Percentiles rank a stretch among this genome's conserved stretches.
Evolutionary conservation across 2,329 filamentous ascomycete species (phyloP).

Genomic region (Aaosphaeria pasadenensis): DNA sequence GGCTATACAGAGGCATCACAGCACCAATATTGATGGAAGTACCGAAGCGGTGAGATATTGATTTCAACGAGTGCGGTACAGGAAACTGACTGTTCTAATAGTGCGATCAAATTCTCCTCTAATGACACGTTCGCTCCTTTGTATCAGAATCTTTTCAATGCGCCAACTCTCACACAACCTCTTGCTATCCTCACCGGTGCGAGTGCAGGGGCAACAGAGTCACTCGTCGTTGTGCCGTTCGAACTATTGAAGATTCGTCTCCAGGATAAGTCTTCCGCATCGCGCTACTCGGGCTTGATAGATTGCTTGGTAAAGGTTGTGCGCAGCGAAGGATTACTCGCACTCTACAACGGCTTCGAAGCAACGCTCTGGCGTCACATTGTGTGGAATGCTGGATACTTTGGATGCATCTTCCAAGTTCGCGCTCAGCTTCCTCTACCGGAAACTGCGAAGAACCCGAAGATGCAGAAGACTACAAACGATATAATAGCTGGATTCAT

Average conservation of each 20-base stretch:
- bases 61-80: neutral
- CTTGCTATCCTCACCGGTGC: slow-evolving; percentile 26
- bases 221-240: slow-evolving; percentile 30
- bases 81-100: neutral
- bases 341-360: slow-evolving; percentile 30
- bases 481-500: slow-evolving; percentile 28
- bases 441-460: slow-evolving; percentile 8
- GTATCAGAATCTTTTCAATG: slow-evolving; percentile 21
- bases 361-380: slow-evolving; percentile 30
- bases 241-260: slow-evolving; percentile 28
- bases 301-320: slow-evolving; percentile 27
- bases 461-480: slow-evolving; percentile 23
- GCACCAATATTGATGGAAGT: slow-evolving; percentile 32
- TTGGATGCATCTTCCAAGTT: slow-evolving; percentile 31
- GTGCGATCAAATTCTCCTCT: slow-evolving; percentile 29
- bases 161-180: slow-evolving; percentile 18
- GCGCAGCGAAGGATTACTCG: slow-evolving; percentile 20
- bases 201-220: slow-evolving; percentile 26
- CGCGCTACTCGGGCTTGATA: slow-evolving; percentile 21
- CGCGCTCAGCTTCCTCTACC: slow-evolving; percentile 19
- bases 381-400: slow-evolving; percentile 32
- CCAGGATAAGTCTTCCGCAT: slow-evolving; percentile 25
- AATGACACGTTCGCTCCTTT: slow-evolving; percentile 25
- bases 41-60: slow-evolving; percentile 13
- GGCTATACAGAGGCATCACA: slow-evolving; percentile 28